Evolutionary conservation across 2,329 filamentous ascomycete genomes (phyloP), one percentile per base, ranked within the genome.

Genomic region (Fusarium veterinarium): DNA sequence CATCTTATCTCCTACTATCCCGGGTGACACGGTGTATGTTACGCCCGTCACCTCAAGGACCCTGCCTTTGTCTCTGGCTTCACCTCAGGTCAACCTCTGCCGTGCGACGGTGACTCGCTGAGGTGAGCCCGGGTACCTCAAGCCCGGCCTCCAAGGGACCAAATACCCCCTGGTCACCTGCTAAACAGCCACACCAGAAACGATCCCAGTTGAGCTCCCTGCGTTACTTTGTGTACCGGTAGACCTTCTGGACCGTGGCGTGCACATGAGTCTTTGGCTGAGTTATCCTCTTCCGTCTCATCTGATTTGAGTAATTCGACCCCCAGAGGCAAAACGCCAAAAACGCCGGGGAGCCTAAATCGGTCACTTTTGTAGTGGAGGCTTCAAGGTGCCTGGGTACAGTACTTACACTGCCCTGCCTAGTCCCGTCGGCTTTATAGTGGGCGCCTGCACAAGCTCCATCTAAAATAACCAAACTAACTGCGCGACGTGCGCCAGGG

Each of bases 381-480:
- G 51, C 55, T 48, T 58, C 23, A n/a, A 53, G 55, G 53, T 57
- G 53, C 30, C 53, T 35, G 37, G 49, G 25, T 57, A 46, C 52
- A 58, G 59, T 57, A 44, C 30, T 44, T 49, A 49, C 55, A 49
- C 55, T 38, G 55, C 55, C 42, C 41, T 49, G 31, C 8, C 33
- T 58, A 20, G 59, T 28, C 40, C 35, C 41, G 45, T 55, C 55
- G 59, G 69, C 46, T 70, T 42, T 65, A 73, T 71, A 73, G 70
- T 67, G 70, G 70, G 51, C 62, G 66, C 44, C 63, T 69, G 70
- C 67, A 67, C 55, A 56, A 58, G 70, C 67, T 65, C 56, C 41
- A 58, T 58, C 49, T 58, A 60, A 73, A 60, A 71, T 52, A 67
- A 46, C 62, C 38, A 56, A 60, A 52, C 57, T 60, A 55, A 60